These are phyloP conservation scores for Euphorbia tirucalli DNA, from an alignment of 345 rosid genomes.

Conservation along the genomic window DNA sequence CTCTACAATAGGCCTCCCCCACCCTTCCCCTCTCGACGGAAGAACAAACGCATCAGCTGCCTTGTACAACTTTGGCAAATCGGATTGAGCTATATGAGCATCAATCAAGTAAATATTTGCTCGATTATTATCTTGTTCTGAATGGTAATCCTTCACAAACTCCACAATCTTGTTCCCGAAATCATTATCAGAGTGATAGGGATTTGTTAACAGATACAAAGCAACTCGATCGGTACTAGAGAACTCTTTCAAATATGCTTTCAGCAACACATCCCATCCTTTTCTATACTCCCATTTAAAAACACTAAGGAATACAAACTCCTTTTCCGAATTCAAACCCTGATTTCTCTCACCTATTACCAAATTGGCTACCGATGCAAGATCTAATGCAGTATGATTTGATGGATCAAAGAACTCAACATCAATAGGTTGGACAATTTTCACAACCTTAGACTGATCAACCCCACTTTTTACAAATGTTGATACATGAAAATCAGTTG, in stretches of 20 bases:
- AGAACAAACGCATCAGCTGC: slow-evolving; percentile 79
- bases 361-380: slow-evolving; percentile 35
- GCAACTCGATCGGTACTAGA: slow-evolving; percentile 48
- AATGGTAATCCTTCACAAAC: slow-evolving; percentile 45
- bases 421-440: slow-evolving; percentile 79
- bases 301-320: slow-evolving; percentile 76
- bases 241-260: slow-evolving; percentile 69
- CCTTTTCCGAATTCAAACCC: slow-evolving; percentile 19
- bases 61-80: slow-evolving; percentile 67
- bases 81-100: slow-evolving; percentile 62
- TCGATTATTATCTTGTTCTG: slow-evolving; percentile 46
- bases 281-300: slow-evolving; percentile 88
- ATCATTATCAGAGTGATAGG: slow-evolving; percentile 61
- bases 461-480: slow-evolving; percentile 69
- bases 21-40: slow-evolving; percentile 88
- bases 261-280: slow-evolving; percentile 86
- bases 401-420: slow-evolving; percentile 62
- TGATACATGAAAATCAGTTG: slow-evolving; percentile 75
- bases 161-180: slow-evolving; percentile 72
- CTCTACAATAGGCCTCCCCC: slow-evolving; percentile 79
- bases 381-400: slow-evolving; percentile 49
- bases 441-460: slow-evolving; percentile 71
- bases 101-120: slow-evolving; percentile 58
- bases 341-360: slow-evolving; percentile 43
- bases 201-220: slow-evolving; percentile 66